A percentile compares a stretch with the other conserved stretches of the same genome.
These are phyloP conservation scores for Penicillium sp. DNA, from an alignment of 2,329 filamentous ascomycete species.

Conservation along the genomic window DNA sequence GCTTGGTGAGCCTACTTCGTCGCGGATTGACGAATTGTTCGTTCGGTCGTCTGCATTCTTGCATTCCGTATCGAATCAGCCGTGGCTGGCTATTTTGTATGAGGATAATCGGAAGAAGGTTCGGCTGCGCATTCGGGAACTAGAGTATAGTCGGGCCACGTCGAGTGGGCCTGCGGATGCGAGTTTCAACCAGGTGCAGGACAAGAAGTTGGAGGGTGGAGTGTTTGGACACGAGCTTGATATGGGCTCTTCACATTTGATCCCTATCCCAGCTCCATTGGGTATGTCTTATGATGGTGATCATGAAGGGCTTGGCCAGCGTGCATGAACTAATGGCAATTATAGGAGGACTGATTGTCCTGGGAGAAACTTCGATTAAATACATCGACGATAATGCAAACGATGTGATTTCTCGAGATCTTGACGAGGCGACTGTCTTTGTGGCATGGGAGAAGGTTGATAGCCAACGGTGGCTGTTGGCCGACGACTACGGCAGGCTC, in stretches of 20 bases:
- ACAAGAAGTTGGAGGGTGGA: slow-evolving; percentile 27
- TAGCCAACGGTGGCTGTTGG: slow-evolving; percentile 77
- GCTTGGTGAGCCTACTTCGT: slow-evolving; percentile 61
- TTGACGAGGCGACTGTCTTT: slow-evolving; percentile 79
- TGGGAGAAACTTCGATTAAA: slow-evolving; percentile 77
- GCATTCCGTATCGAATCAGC: slow-evolving; percentile 54
- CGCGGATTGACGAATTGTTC: slow-evolving; percentile 66
- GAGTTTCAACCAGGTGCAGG: slow-evolving; percentile 55
- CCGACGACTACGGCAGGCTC: slow-evolving; percentile 84
- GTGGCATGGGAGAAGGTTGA: slow-evolving; percentile 90
- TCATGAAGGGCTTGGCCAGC: neutral
- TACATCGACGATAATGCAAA: slow-evolving; percentile 81
- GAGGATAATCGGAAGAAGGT: slow-evolving; percentile 62
- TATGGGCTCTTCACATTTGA: slow-evolving; percentile 61
- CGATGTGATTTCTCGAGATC: slow-evolving; percentile 61
- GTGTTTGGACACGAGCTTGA: slow-evolving; percentile 56
- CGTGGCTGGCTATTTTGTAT: slow-evolving; percentile 65
- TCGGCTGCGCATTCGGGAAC: slow-evolving; percentile 55
- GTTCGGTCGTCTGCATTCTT: slow-evolving; percentile 67
- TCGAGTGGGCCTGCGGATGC: slow-evolving; percentile 50
- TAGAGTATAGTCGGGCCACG: slow-evolving; percentile 52
- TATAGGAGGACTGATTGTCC: slow-evolving; percentile 68
- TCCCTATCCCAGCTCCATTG: slow-evolving; percentile 60
- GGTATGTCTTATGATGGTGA: slow-evolving; percentile 33
- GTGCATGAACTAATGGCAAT: slow-evolving; percentile 52